Base-by-base conservation (phyloP, 352 stramenopile genomes). In the Phytopythium montanum region DNA sequence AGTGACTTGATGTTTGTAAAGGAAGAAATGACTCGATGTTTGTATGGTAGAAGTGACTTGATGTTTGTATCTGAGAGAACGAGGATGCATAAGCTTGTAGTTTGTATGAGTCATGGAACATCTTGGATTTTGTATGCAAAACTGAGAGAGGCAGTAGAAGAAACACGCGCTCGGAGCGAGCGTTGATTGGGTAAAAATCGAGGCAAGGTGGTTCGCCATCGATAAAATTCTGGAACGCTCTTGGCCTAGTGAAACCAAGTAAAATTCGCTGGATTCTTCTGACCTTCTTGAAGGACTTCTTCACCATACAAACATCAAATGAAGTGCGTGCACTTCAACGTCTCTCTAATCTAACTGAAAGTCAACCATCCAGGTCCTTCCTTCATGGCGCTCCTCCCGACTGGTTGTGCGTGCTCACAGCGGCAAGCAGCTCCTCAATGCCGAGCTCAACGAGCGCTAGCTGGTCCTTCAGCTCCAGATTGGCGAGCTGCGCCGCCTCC, bases 391-490 rank as follows among this genome's bases (percentile, higher is more conserved):
- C 10, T 1, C 39, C 10, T 1, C 39, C 1, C 9, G 3, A 6
- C 18, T 19, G 2, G 23, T 29, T 33, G n/a, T 10, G 6, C 31
- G n/a, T 21, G 16, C 21, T 12, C 18, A 18, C 26, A 2, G 21
- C n/a, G 33, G 29, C 33, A 8, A 56, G 8, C 18, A 56, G 51
- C n/a, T 1, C 51, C 29, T 19, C 51, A 21, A 56, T 45, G 19
- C 19, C 16, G 29, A 21, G 14, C 52, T 57, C 52, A 3, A 57
- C 29, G n/a, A 33, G 14, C 52, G 34, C 52, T 1, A 58, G 52
- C 12, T 39, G 36, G n/a, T 58, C 36, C 16, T 36, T 34, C 9
- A 50, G 34, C 52, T 58, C 52, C 23, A 25, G 19, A 25, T 58
- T 58, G 16, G 52, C 18, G 12, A 28, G 52, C 34, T 49, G 36